A percentile compares a stretch with the other conserved stretches of the same genome.
Evolutionary conservation across 306 rosid genomes (phyloP).

Genomic region (Quercus gilva): DNA sequence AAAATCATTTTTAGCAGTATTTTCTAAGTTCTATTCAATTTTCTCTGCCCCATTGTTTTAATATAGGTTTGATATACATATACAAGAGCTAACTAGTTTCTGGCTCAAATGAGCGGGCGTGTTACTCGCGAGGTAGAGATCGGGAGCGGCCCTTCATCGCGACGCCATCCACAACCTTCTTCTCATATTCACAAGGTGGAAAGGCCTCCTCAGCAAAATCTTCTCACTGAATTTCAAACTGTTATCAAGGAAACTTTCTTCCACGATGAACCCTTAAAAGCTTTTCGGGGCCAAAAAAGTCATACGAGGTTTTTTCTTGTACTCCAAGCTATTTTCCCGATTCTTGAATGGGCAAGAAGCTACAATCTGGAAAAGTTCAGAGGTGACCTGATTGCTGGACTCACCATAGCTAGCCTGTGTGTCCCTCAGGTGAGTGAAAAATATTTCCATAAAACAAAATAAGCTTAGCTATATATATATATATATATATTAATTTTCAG

Average conservation of each 20-base stretch:
- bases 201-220: conserved; percentile 37
- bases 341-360: conserved; percentile 50
- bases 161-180: conserved; percentile 14
- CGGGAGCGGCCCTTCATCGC: conserved; percentile 16
- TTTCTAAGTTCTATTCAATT: no score
- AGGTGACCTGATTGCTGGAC: conserved; percentile 56
- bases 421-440: conserved; percentile 61
- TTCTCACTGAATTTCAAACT: conserved; percentile 30
- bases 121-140: conserved; percentile 21
- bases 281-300: conserved; percentile 37
- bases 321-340: conserved; percentile 56
- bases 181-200: conserved; percentile 32
- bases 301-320: conserved; percentile 34
- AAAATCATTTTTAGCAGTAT: background rate
- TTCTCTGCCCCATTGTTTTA: no score
- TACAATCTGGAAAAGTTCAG: conserved; percentile 44
- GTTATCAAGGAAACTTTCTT: conserved; percentile 40
- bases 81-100: background rate
- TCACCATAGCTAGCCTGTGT: conserved; percentile 81
- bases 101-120: background rate
- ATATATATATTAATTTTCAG: background rate
- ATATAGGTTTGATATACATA: no score
- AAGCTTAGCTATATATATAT: background rate
- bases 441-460: background rate
- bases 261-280: conserved; percentile 43